A percentile compares a stretch with the other conserved stretches of the same genome.
phyloP scores from a whole-genome alignment of 495 filamentous ascomycete genomes.

The Glarea lozoyensis region DNA sequence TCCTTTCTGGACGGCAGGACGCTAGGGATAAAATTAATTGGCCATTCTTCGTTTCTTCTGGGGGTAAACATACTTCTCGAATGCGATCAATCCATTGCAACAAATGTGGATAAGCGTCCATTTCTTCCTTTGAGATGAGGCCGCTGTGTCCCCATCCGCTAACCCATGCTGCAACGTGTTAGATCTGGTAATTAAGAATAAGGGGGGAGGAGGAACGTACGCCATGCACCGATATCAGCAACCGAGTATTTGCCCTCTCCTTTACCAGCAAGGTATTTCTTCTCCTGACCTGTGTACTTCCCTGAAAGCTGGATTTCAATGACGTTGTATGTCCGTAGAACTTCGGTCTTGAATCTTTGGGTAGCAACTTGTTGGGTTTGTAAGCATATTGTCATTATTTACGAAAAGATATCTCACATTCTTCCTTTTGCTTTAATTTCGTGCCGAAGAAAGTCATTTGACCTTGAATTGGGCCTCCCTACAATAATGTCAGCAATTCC shows the following conservation, averaged over 20 bases:
- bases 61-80: slow-evolving; percentile 22
- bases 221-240: slow-evolving; percentile 46
- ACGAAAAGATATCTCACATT: slow-evolving; percentile 25
- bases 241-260: slow-evolving; percentile 46
- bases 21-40: neutral
- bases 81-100: slow-evolving; percentile 46
- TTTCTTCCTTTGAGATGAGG: slow-evolving; percentile 34
- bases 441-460: slow-evolving; percentile 28
- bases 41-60: neutral
- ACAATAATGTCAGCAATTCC: neutral
- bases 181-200: neutral
- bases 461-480: slow-evolving; percentile 34
- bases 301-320: slow-evolving; percentile 43
- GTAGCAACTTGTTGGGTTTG: slow-evolving; percentile 31
- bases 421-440: slow-evolving; percentile 35
- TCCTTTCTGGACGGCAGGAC: slow-evolving; percentile 39
- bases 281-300: slow-evolving; percentile 33
- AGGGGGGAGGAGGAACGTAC: neutral
- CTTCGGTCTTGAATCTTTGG: slow-evolving; percentile 43
- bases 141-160: slow-evolving; percentile 33
- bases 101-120: slow-evolving; percentile 42
- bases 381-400: slow-evolving; percentile 7
- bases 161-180: slow-evolving; percentile 30
- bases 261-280: slow-evolving; percentile 44
- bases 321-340: slow-evolving; percentile 41